phyloP scores from a whole-genome alignment of 1,284 basidiomycete genomes.

The Entoloma clypeatum region DNA sequence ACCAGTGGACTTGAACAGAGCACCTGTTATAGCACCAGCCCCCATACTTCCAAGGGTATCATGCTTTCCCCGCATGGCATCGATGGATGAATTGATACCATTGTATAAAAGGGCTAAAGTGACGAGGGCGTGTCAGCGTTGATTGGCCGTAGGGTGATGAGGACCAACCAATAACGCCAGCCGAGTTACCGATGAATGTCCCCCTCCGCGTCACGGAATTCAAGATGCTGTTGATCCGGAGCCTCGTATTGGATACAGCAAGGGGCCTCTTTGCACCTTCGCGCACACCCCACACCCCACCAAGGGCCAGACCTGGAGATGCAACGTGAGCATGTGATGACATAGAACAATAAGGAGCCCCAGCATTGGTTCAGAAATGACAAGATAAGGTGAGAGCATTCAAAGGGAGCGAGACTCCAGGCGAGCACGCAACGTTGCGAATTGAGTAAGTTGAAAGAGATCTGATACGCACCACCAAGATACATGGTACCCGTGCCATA shows the following conservation, averaged over 20 bases:
- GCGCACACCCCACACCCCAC: constrained; percentile 93
- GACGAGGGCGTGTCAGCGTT: constrained; percentile 25
- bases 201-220: constrained; percentile 97
- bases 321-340: constrained; percentile 67
- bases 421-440: constrained; percentile 40
- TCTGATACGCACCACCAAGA: constrained; percentile 80
- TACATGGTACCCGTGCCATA: constrained; percentile 99
- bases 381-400: constrained; percentile 67
- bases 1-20: constrained; percentile 94
- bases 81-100: constrained; percentile 91
- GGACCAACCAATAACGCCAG: constrained; percentile 88
- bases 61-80: constrained; percentile 86
- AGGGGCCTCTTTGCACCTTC: constrained; percentile 89
- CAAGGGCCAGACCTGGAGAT: constrained; percentile 83
- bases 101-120: constrained; percentile 91
- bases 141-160: constrained; percentile 30
- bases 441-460: constrained; percentile 61
- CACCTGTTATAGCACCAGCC: constrained; percentile 89
- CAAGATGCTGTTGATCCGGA: constrained; percentile 95
- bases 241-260: constrained; percentile 76
- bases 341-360: constrained; percentile 68
- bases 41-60: constrained; percentile 89
- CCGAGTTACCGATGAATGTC: constrained; percentile 97
- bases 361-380: constrained; percentile 47
- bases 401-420: constrained; percentile 45